A percentile compares a stretch with the other conserved stretches of the same genome.
Conservation (phyloP, 768 basidiomycete species). For the Podaxis rugospora region DNA sequence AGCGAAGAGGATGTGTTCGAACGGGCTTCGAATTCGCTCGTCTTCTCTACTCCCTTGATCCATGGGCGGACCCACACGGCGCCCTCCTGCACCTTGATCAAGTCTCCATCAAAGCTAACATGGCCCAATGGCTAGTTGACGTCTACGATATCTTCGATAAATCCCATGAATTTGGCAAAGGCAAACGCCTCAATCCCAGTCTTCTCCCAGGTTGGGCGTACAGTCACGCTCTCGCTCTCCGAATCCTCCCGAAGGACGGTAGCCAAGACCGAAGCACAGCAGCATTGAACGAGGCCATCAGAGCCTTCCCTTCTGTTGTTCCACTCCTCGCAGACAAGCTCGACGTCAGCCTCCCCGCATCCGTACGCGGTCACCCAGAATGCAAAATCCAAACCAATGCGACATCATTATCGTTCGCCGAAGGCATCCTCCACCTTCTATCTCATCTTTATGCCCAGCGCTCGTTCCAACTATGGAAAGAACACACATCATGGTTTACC, state of each 20-base stretch:
- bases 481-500: slow-evolving; percentile 66
- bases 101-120: slow-evolving; percentile 75
- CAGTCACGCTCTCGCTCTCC: slow-evolving; percentile 64
- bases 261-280: slow-evolving; percentile 56
- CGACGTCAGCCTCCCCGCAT: slow-evolving; percentile 57
- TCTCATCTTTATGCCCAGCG: slow-evolving; percentile 80
- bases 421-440: no score
- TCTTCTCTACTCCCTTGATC: slow-evolving; percentile 82
- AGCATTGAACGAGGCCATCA: slow-evolving; percentile 70
- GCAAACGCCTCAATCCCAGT: slow-evolving; percentile 42
- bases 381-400: slow-evolving; percentile 70
- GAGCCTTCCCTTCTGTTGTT: slow-evolving; percentile 76
- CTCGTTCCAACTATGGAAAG: slow-evolving; percentile 80
- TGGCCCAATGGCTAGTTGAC: slow-evolving; percentile 78
- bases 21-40: slow-evolving; percentile 91
- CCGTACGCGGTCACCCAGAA: slow-evolving; percentile 54
- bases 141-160: slow-evolving; percentile 48
- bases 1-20: slow-evolving; percentile 83
- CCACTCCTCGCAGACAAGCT: slow-evolving; percentile 84
- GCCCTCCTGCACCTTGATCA: slow-evolving; percentile 80
- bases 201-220: slow-evolving; percentile 78
- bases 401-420: slow-evolving; percentile 36
- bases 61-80: slow-evolving; percentile 87
- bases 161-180: slow-evolving; percentile 15
- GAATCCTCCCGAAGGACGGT: slow-evolving; percentile 42